Percentiles rank a stretch among this genome's conserved stretches.
Evolutionary conservation across 2,329 filamentous ascomycete genomes (phyloP).

Genomic region (Sordariomycetes sp.): DNA sequence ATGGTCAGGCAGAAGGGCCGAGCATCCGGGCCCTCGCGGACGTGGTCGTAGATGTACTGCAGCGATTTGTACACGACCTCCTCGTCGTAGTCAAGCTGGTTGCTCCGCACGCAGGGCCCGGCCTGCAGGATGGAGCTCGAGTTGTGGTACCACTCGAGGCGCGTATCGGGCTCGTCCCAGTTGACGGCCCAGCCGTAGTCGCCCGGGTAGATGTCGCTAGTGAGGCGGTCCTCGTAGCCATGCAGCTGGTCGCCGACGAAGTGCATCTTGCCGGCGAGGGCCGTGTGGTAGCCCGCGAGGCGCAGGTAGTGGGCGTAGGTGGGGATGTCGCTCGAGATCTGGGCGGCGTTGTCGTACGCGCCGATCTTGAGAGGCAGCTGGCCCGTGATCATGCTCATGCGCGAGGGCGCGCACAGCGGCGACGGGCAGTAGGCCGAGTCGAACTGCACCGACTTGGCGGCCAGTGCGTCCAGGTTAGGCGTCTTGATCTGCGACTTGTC

Average conservation of each 20-base stretch:
- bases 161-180: conserved; percentile 79
- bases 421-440: conserved; percentile 92
- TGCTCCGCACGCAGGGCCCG: conserved; percentile 77
- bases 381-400: conserved; percentile 90
- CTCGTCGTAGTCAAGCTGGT: conserved; percentile 92
- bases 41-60: conserved; percentile 83
- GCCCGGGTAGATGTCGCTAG: conserved; percentile 89
- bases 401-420: conserved; percentile 80
- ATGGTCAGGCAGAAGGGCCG: conserved; percentile 79
- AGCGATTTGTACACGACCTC: conserved; percentile 88
- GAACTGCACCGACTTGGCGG: conserved; percentile 74
- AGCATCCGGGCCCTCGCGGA: conserved; percentile 59
- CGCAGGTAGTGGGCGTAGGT: conserved; percentile 91
- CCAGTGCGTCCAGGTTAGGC: conserved; percentile 74
- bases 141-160: conserved; percentile 94
- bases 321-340: conserved; percentile 70
- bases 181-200: conserved; percentile 93
- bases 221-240: conserved; percentile 83
- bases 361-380: conserved; percentile 85
- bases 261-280: conserved; percentile 92
- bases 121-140: conserved; percentile 87
- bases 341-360: conserved; percentile 82
- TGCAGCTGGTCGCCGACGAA: conserved; percentile 92
- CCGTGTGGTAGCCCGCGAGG: conserved; percentile 75
- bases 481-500: conserved; percentile 81